Base-by-base conservation (phyloP, 768 basidiomycete species). In the Cystofilobasidium macerans region DNA sequence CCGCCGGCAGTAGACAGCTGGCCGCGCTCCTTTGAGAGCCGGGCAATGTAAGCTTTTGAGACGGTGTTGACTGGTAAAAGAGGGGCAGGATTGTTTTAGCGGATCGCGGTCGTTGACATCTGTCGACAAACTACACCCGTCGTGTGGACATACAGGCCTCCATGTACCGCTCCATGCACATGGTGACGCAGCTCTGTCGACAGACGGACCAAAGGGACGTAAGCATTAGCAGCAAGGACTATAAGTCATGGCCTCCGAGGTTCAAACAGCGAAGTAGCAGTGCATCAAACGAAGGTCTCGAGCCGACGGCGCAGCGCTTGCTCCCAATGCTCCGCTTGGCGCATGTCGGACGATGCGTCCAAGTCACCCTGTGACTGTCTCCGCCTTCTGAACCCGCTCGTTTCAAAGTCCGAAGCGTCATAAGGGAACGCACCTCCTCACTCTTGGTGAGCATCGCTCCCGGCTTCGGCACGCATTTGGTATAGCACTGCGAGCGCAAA, bases 81-180 rank as follows among this genome's bases (percentile, higher is more conserved):
- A 51, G n/a, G 8, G 26, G 20, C 20, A n/a, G 16, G 16, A 59
- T 56, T n/a, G n/a, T n/a, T n/a, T n/a, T n/a, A n/a, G n/a, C n/a
- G n/a, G n/a, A n/a, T n/a, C n/a, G n/a, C n/a, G n/a, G n/a, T n/a
- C n/a, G n/a, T n/a, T n/a, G n/a, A n/a, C n/a, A n/a, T n/a, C n/a
- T n/a, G n/a, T n/a, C n/a, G n/a, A n/a, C n/a, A n/a, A n/a, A n/a
- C n/a, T n/a, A n/a, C n/a, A n/a, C n/a, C n/a, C n/a, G n/a, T n/a
- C n/a, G n/a, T n/a, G n/a, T n/a, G n/a, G n/a, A 57, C 24, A 47
- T 22, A 89, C 88, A 89, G 40, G 86, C 86, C 76, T 90, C 87
- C 79, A 91, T 79, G 73, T 89, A 91, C 51, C 87, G 82, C 61
- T 89, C 87, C 71, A 89, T 78, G 73, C 89, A 91, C 65, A 83